Evolutionary conservation across 2,329 filamentous ascomycete species (phyloP), one percentile per base, ranked within the genome.

Genomic region (Colletotrichum sp.): DNA sequence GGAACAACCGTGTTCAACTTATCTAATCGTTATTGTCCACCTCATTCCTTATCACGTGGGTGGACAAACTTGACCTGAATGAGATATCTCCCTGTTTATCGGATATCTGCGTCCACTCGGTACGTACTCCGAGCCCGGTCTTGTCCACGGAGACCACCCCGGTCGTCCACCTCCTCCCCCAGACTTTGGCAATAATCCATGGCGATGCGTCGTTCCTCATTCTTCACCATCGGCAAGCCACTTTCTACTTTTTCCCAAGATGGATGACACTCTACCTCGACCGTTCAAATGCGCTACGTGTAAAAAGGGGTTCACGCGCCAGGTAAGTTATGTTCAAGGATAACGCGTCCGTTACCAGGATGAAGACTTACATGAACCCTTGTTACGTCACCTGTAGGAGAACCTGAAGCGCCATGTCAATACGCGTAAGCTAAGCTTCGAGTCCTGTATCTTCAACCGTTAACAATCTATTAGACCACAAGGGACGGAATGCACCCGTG

Each of bases 401-500:
- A 72, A 72, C 1, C 70, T 72, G 63, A 72, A 72, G 55, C 70
- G 70, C 26, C 70, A 72, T 69, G 70, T 72, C 8, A 72, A 72
- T 24, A 72, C 70, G n/a, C 70, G 63, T 72, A 57, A 68, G 70
- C 34, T 49, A 9, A 12, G 18, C 8, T 13, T 68, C 8, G 7
- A 21, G 26, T 59, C 21, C 26, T 28, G 24, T 18, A 18, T 59
- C 8, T 59, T 16, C 16, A 1, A 4, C 5, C 26, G 59, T 24
- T 57, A 10, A 15, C 18, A 18, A 3, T 26, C 13, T 15, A 8
- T 15, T 2, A 72, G 70, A 72, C 32, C 70, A 72, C 28, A 72
- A 57, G 55, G 70, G 70, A 34, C 59, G 70, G 28, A 72, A 72
- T 69, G 63, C 70, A 24, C 70, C 63, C 1, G 65, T 66, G 3